phyloP scores from a whole-genome alignment of 345 rosid genomes.

The Pistacia integerrima region DNA sequence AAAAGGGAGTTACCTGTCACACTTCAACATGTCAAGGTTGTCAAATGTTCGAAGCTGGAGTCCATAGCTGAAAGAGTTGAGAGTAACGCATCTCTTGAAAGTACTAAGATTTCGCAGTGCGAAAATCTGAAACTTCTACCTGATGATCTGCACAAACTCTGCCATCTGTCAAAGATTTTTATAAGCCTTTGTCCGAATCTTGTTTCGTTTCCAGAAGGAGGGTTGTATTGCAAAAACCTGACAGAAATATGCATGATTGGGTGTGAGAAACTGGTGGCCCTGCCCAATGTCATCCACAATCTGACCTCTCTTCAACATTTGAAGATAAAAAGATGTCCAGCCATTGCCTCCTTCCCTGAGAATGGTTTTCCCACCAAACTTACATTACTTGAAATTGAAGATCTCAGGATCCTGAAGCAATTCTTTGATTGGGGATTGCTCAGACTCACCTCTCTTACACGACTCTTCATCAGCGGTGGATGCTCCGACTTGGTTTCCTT shows the following conservation, averaged over 20 bases:
- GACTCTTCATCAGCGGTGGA: background rate
- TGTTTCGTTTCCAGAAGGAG: background rate
- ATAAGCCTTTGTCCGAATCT: background rate
- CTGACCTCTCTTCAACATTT: slow-evolving; percentile 3
- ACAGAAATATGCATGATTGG: background rate
- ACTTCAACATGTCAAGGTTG: background rate
- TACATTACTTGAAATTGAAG: background rate
- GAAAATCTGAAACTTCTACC: background rate
- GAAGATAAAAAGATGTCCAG: background rate
- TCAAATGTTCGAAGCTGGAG: background rate
- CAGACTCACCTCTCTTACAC: slow-evolving; percentile 1
- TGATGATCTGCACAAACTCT: background rate
- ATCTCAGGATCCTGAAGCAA: background rate
- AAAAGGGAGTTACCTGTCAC: slow-evolving; percentile 6
- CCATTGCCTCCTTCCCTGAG: slow-evolving; percentile 6
- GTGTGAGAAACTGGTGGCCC: background rate
- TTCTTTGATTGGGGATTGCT: slow-evolving; percentile 22
- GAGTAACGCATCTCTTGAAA: background rate
- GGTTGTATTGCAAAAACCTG: slow-evolving; percentile 2
- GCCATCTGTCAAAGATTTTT: background rate
- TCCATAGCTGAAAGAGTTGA: background rate
- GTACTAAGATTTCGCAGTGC: background rate
- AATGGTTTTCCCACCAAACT: slow-evolving; percentile 13
- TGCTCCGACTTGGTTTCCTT: slow-evolving; percentile 22
- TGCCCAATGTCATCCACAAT: background rate